Percentiles rank a stretch among this genome's conserved stretches.
Conservation (phyloP, 352 stramenopile genomes). For the Pelagophyceae sp. region DNA sequence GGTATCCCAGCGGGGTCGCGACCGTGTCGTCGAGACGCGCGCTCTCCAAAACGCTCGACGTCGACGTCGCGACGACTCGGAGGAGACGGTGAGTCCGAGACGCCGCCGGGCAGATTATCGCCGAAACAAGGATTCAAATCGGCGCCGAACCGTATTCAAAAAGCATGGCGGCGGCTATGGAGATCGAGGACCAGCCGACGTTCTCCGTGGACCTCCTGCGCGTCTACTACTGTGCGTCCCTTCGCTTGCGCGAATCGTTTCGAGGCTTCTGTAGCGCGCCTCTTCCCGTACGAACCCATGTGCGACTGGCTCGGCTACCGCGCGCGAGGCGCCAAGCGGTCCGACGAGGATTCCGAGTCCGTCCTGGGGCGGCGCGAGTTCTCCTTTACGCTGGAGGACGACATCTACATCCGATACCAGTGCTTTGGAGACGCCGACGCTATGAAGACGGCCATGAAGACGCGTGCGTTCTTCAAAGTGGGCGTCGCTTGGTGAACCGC, state of each 20-base stretch:
- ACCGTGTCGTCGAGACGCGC: too few species aligned
- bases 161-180: neutral
- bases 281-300: constrained; percentile 59
- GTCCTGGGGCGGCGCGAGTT: constrained; percentile 85
- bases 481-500: constrained; percentile 35
- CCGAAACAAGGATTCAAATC: too few species aligned
- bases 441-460: constrained; percentile 63
- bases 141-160: neutral
- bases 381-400: constrained; percentile 93
- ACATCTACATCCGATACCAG: constrained; percentile 99
- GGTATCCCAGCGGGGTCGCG: too few species aligned
- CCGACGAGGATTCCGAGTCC: constrained; percentile 25
- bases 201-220: constrained; percentile 31
- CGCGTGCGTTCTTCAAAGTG: neutral
- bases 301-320: constrained; percentile 32
- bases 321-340: constrained; percentile 1
- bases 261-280: constrained; percentile 27
- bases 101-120: too few species aligned
- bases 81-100: too few species aligned
- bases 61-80: too few species aligned
- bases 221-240: constrained; percentile 27
- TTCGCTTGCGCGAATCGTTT: neutral
- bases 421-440: constrained; percentile 73
- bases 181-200: neutral
- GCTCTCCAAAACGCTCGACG: too few species aligned